phyloP scores from a whole-genome alignment of 345 rosid genomes.

The Brassica incana region DNA sequence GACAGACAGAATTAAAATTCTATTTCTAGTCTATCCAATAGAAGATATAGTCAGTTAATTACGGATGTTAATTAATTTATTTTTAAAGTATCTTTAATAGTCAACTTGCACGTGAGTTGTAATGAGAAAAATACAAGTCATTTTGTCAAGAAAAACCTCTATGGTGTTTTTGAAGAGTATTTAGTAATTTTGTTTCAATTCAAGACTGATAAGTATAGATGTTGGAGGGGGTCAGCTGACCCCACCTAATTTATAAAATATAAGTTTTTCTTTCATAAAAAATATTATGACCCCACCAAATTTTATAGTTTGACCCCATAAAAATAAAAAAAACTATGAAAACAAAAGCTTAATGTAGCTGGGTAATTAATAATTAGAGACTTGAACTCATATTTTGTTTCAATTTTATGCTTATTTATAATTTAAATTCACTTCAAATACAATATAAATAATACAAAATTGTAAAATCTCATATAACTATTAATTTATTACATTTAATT shows the following conservation, averaged over 20 bases:
- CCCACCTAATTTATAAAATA: not conserved
- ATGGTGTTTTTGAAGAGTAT: not conserved
- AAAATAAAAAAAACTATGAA: not conserved
- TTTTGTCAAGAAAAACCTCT: not conserved
- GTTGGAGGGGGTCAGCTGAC: not conserved
- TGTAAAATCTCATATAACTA: not conserved
- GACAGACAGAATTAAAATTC: not conserved
- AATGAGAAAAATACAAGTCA: constrained; percentile 6
- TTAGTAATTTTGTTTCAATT: not conserved
- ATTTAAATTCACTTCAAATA: not conserved
- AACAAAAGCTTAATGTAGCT: not conserved
- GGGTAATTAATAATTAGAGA: not conserved
- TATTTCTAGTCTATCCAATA: constrained; percentile 23
- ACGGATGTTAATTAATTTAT: not conserved
- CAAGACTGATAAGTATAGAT: not conserved
- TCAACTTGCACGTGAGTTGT: constrained; percentile 13
- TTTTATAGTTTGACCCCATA: not conserved
- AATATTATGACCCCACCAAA: not conserved
- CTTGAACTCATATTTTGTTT: not conserved
- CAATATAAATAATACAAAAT: not conserved
- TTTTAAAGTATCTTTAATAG: not conserved
- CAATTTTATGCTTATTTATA: not conserved
- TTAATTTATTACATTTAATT: not conserved
- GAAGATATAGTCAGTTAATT: not conserved
- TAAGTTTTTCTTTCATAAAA: not conserved